Percentiles rank a stretch among this genome's conserved stretches.
These are phyloP conservation scores for Penicillium sp. DNA, from an alignment of 2,329 filamentous ascomycete genomes.

Conservation along the genomic window DNA sequence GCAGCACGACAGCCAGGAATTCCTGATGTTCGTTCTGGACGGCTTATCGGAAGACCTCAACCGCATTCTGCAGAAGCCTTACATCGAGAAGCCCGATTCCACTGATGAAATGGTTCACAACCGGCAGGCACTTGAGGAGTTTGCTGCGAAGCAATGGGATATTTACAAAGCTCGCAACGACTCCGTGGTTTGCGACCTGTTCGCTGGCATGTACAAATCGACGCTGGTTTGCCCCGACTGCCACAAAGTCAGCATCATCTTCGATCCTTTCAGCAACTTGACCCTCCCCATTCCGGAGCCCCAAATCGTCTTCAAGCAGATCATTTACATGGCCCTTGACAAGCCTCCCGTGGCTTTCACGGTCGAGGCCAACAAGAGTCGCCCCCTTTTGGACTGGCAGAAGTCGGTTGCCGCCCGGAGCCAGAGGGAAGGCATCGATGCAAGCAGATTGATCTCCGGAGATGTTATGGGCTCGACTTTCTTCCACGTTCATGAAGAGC, in stretches of 20 bases:
- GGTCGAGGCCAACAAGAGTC: conserved; percentile 71
- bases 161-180: conserved; percentile 92
- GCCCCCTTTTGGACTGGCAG: conserved; percentile 55
- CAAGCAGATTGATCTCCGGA: conserved; percentile 67
- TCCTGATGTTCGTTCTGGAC: conserved; percentile 90
- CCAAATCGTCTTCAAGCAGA: conserved; percentile 70
- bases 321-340: conserved; percentile 76
- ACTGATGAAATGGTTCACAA: conserved; percentile 93
- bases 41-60: conserved; percentile 94
- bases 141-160: conserved; percentile 85
- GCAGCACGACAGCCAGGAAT: conserved; percentile 97
- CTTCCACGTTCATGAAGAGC: conserved; percentile 80
- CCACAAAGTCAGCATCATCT: conserved; percentile 95
- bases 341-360: conserved; percentile 68
- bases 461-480: conserved; percentile 83
- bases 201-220: conserved; percentile 98
- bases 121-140: conserved; percentile 72
- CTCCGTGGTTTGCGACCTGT: conserved; percentile 91
- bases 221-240: conserved; percentile 90
- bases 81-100: conserved; percentile 95
- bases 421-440: conserved; percentile 48
- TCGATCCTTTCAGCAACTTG: conserved; percentile 94
- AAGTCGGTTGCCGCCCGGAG: conserved; percentile 50
- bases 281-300: conserved; percentile 88
- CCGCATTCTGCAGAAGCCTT: conserved; percentile 90